These are phyloP conservation scores for Carex sylvatica DNA, from an alignment of 202 grass and related monocot genomes.

Conservation along the genomic window DNA sequence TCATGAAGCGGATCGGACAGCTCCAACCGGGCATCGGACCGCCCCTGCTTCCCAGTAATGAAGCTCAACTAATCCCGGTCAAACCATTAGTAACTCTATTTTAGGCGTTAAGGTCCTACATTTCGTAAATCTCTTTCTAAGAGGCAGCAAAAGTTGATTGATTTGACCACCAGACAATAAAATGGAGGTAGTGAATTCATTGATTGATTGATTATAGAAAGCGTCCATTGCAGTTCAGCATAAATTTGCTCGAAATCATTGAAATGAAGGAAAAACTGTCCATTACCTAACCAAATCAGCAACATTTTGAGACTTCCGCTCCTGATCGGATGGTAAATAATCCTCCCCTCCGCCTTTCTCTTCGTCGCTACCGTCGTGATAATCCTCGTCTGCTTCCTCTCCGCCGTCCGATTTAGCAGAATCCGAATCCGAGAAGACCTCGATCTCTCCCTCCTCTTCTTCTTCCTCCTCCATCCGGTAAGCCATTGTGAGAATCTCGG, in stretches of 20 bases:
- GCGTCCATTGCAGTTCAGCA: neutral
- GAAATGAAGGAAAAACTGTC: neutral
- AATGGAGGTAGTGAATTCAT: too few species aligned
- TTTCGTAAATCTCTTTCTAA: neutral
- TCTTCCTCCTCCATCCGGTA: slow-evolving; percentile 28
- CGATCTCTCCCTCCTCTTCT: slow-evolving; percentile 39
- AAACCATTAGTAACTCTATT: neutral
- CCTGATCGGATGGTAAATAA: slow-evolving; percentile 34
- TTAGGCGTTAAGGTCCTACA: too few species aligned
- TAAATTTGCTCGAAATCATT: neutral
- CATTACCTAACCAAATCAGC: slow-evolving; percentile 73
- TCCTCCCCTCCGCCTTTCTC: slow-evolving; percentile 26
- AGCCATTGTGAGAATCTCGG: slow-evolving; percentile 36
- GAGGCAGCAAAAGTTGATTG: neutral
- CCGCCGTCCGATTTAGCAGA: slow-evolving; percentile 34
- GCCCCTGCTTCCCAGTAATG: neutral
- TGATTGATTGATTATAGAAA: neutral
- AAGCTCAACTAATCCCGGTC: neutral
- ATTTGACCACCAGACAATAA: too few species aligned
- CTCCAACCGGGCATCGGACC: too few species aligned
- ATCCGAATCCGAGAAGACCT: slow-evolving; percentile 42
- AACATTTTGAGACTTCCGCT: slow-evolving; percentile 83
- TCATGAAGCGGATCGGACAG: too few species aligned
- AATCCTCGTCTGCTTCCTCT: slow-evolving; percentile 32
- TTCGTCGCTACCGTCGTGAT: slow-evolving; percentile 1